These are phyloP conservation scores for Ophioceras dolichostomum DNA, from an alignment of 2,329 filamentous ascomycete species.

Conservation along the genomic window DNA sequence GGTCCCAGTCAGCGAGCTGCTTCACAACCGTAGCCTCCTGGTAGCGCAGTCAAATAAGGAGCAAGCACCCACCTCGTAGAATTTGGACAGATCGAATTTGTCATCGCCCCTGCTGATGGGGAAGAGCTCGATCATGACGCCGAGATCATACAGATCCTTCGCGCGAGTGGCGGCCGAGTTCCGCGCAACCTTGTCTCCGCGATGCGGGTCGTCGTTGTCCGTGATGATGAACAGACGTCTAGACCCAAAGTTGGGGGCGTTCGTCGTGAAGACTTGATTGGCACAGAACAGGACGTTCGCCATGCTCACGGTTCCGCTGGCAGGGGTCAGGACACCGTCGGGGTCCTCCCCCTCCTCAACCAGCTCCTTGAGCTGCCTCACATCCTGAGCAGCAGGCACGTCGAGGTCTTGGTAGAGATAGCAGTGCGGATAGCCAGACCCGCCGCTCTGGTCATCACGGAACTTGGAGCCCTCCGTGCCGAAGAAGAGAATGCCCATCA, in stretches of 20 bases:
- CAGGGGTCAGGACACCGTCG: conserved; percentile 55
- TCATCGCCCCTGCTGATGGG: conserved; percentile 63
- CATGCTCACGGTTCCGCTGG: conserved; percentile 63
- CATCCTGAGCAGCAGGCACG: conserved; percentile 74
- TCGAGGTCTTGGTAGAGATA: conserved; percentile 85
- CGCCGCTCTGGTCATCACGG: conserved; percentile 49
- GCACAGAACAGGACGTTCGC: conserved; percentile 86
- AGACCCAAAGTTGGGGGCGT: conserved; percentile 87
- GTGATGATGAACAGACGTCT: conserved; percentile 91
- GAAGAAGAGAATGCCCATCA: conserved; percentile 92
- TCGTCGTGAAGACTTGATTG: conserved; percentile 93
- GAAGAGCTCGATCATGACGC: conserved; percentile 85
- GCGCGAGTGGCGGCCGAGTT: conserved; percentile 75
- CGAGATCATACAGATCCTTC: conserved; percentile 89
- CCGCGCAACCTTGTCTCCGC: conserved; percentile 56
- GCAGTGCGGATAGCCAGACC: conserved; percentile 72
- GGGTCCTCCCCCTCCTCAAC: conserved; percentile 68
- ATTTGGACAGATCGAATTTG: conserved; percentile 70
- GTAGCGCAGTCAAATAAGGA: too few relatives aligned
- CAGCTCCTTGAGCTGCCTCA: conserved; percentile 64
- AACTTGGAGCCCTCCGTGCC: conserved; percentile 80
- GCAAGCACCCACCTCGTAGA: conserved; percentile 63
- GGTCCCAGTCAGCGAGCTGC: conserved; percentile 10
- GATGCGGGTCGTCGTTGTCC: conserved; percentile 80
- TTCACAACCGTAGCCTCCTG: too few relatives aligned